A percentile compares a stretch with the other conserved stretches of the same genome.
These are phyloP conservation scores for Colletotrichum coccodes DNA, from an alignment of 2,329 filamentous ascomycete species.

Conservation along the genomic window DNA sequence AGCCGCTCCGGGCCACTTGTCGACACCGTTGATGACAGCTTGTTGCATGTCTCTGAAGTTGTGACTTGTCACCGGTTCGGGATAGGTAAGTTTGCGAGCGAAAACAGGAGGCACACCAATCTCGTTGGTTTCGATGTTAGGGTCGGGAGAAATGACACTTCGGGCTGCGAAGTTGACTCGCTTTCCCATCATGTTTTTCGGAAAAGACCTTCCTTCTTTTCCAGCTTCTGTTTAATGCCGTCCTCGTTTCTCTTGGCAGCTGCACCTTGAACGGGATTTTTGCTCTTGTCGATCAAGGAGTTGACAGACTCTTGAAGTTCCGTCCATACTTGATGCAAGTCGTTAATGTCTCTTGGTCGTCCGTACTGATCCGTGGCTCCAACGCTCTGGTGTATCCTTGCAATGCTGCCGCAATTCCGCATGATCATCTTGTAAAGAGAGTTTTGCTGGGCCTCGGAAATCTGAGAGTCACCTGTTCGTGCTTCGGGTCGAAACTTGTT, in stretches of 20 bases:
- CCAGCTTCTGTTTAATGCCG: conserved; percentile 96
- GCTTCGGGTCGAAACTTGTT: conserved; percentile 93
- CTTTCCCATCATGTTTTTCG: conserved; percentile 99
- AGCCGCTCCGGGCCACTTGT: conserved; percentile 93
- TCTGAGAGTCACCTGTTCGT: conserved; percentile 80
- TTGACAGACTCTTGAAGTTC: conserved; percentile 91
- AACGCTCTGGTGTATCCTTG: conserved; percentile 70
- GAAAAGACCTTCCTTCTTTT: conserved; percentile 99
- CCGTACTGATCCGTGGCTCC: conserved; percentile 54
- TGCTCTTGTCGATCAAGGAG: conserved; percentile 88
- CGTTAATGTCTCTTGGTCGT: conserved; percentile 70
- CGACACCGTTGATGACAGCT: conserved; percentile 92
- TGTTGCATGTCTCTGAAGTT: conserved; percentile 97
- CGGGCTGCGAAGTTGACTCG: conserved; percentile 98
- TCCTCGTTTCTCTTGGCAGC: conserved; percentile 85
- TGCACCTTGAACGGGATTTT: conserved; percentile 82
- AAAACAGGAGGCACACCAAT: conserved; percentile 99
- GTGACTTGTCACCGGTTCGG: conserved; percentile 95
- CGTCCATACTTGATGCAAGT: conserved; percentile 85
- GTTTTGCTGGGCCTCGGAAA: conserved; percentile 91
- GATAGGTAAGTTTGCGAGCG: conserved; percentile 94
- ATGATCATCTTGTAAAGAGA: conserved; percentile 87
- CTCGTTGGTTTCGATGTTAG: conserved; percentile 98
- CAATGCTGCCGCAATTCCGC: conserved; percentile 77
- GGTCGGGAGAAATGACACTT: conserved; percentile 97